A percentile compares a stretch with the other conserved stretches of the same genome.
Conservation (phyloP, 305 asterid genomes). For the Plantago coronopus region DNA sequence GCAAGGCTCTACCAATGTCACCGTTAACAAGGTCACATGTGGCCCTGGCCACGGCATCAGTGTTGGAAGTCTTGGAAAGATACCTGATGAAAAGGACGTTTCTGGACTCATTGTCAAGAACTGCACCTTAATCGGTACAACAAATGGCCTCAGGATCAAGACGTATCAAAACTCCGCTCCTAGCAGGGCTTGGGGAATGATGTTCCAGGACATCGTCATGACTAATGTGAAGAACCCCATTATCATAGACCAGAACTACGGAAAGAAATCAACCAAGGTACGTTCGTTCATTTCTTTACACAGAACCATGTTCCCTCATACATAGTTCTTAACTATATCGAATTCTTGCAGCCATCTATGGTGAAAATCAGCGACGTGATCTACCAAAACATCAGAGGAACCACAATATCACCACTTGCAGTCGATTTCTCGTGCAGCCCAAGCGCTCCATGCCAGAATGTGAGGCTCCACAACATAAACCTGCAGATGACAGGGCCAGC, state of each 20-base stretch:
- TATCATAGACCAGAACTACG: conserved; percentile 49
- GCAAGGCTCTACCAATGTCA: conserved; percentile 47
- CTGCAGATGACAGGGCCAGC: conserved; percentile 27
- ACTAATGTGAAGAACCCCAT: conserved; percentile 50
- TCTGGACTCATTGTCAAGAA: conserved; percentile 50
- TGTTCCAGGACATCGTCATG: conserved; percentile 47
- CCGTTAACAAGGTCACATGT: conserved; percentile 41
- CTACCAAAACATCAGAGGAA: conserved; percentile 56
- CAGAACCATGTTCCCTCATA: not conserved
- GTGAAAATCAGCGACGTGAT: conserved; percentile 51
- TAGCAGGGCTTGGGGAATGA: conserved; percentile 42
- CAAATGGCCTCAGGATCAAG: conserved; percentile 59
- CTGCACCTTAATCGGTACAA: conserved; percentile 47
- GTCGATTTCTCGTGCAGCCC: conserved; percentile 46
- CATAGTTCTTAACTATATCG: not conserved
- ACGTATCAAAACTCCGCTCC: conserved; percentile 43
- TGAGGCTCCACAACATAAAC: conserved; percentile 37
- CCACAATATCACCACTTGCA: conserved; percentile 35
- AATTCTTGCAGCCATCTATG: conserved; percentile 42
- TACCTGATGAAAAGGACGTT: conserved; percentile 43
- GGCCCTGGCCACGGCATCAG: conserved; percentile 75
- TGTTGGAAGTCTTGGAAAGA: conserved; percentile 65
- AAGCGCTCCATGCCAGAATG: conserved; percentile 42
- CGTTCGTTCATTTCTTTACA: not conserved
- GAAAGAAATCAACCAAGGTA: conserved; percentile 35